phyloP scores from a whole-genome alignment of 495 filamentous ascomycete genomes.

The Aspergillus carlsbadensis region DNA sequence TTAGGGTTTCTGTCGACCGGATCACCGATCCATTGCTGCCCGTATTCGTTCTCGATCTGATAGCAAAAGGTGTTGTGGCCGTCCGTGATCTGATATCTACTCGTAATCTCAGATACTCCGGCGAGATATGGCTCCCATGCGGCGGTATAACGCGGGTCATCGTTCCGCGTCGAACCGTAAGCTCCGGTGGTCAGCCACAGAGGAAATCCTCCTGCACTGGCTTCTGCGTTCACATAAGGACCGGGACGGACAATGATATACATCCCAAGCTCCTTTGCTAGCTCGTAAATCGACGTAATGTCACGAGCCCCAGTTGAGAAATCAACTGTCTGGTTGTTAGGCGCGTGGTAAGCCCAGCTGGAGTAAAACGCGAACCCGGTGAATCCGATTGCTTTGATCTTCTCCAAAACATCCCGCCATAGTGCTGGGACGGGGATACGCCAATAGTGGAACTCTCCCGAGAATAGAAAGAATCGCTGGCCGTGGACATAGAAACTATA shows the following conservation, averaged over 20 bases:
- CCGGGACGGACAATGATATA: conserved; percentile 41
- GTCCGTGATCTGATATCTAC: conserved; percentile 53
- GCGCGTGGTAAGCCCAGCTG: conserved; percentile 57
- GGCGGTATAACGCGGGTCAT: conserved; percentile 55
- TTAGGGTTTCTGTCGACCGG: conserved; percentile 44
- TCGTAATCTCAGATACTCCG: conserved; percentile 48
- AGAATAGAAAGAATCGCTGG: conserved; percentile 57
- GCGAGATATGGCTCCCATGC: conserved; percentile 52
- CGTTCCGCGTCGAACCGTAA: conserved; percentile 55
- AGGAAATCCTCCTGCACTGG: conserved; percentile 57
- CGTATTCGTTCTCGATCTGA: conserved; percentile 64
- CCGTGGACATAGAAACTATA: conserved; percentile 58
- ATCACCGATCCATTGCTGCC: conserved; percentile 52
- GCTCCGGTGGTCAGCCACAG: conserved; percentile 63
- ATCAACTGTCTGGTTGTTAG: conserved; percentile 51
- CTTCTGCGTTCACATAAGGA: conserved; percentile 50
- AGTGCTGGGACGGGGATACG: conserved; percentile 57
- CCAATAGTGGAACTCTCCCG: conserved; percentile 63
- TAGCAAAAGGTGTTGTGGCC: conserved; percentile 55
- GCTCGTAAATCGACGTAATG: conserved; percentile 49
- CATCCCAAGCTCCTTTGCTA: conserved; percentile 51
- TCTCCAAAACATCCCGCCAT: conserved; percentile 61
- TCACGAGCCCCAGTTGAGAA: conserved; percentile 57
- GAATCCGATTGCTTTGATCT: conserved; percentile 62
- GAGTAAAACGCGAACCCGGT: conserved; percentile 56